Evolutionary conservation across 257 asterid species (phyloP), one percentile per base, ranked within the genome.

Genomic region (Solanum acaule): DNA sequence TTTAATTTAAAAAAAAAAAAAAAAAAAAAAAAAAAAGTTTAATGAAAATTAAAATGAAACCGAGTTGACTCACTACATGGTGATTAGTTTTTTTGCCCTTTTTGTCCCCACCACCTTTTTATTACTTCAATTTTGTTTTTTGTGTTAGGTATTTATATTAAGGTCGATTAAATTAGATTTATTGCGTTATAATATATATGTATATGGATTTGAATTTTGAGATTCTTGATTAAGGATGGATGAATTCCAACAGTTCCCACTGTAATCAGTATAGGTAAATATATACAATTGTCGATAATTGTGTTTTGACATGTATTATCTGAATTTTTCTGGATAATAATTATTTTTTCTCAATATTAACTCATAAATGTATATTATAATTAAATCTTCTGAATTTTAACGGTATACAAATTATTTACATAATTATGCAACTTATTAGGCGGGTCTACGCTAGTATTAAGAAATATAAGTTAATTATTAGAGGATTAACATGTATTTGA

Each of bases 231-330:
- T 70, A 29, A 6, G 6, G 3, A 5, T 7, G 6, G 9, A 31
- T 9, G 8, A 13, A 29, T 29, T 6, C 2, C 5, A 27, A 27
- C 18, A 0, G 7, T 13, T 13, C 1, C 0, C 2, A 29, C 0
- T 11, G 6, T 8, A 70, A 70, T 29, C 10, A 1, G 2, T 14
- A 71, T 71, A 16, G 7, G 12, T 33, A 71, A 8, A 31, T 20
- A 35, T 22, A 35, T 0, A 18, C 18, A 22, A 4, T 34, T 35
- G 18, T 12, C 1, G 7, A 22, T 9, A 34, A 34, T 0, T 20
- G 6, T 35, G 3, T 22, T 75, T 52, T 35, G 42, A 5, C n/a
- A 31, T 27, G 77, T 71, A 71, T 33, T 6, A 72, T 18, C 1
- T 8, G 6, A 34, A 0, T 7, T 33, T 72, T 70, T 72, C 0